These are phyloP conservation scores for Zasmidium cellare DNA, from an alignment of 2,329 filamentous ascomycete genomes.

Conservation along the genomic window DNA sequence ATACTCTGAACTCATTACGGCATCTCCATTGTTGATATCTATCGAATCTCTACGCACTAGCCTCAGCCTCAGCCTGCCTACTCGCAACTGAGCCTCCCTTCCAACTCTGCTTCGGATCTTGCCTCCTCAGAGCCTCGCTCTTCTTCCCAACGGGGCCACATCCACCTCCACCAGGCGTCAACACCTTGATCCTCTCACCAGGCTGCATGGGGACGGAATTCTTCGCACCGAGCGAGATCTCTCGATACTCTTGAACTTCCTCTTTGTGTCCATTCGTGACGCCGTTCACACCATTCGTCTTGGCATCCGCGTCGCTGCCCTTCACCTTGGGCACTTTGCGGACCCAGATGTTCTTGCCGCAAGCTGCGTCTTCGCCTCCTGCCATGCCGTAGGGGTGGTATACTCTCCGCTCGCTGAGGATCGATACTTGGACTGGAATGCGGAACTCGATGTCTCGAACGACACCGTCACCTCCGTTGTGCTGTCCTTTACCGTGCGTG, in stretches of 20 bases:
- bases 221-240: conserved; percentile 75
- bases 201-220: conserved; percentile 75
- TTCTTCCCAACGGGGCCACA: conserved; percentile 66
- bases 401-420: conserved; percentile 74
- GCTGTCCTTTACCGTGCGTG: conserved; percentile 65
- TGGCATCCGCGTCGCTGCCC: conserved; percentile 30
- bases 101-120: conserved; percentile 63
- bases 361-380: conserved; percentile 75
- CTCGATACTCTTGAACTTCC: conserved; percentile 45
- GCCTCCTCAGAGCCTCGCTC: conserved; percentile 43
- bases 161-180: conserved; percentile 76
- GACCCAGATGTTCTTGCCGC: conserved; percentile 87
- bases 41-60: conserved; percentile 30
- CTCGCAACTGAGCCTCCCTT: conserved; percentile 59
- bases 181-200: conserved; percentile 75
- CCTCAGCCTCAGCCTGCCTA: conserved; percentile 55
- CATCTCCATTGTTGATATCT: neutral
- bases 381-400: conserved; percentile 79
- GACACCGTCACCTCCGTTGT: conserved; percentile 74
- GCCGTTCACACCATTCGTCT: conserved; percentile 13
- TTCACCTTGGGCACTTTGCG: conserved; percentile 57
- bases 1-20: neutral
- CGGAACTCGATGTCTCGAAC: conserved; percentile 80
- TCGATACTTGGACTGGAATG: conserved; percentile 73
- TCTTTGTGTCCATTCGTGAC: conserved; percentile 19